Percentiles rank a stretch among this genome's conserved stretches.
phyloP scores from a whole-genome alignment of 495 filamentous ascomycete genomes.

The Aspergillus biplanus region DNA sequence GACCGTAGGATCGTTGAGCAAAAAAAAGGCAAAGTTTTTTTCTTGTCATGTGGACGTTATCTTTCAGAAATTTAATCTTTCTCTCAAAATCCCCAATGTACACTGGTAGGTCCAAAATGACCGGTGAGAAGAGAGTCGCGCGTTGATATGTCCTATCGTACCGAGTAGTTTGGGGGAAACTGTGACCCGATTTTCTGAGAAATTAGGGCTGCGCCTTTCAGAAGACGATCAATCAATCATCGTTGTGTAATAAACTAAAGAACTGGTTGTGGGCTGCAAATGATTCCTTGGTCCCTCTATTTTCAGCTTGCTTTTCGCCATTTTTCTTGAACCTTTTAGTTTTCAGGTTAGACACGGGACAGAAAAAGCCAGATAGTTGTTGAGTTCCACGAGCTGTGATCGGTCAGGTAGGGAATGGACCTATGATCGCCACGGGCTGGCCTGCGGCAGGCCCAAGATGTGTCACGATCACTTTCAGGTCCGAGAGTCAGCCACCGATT shows the following conservation, averaged over 20 bases:
- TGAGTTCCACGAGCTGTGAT: slow-evolving; percentile 16
- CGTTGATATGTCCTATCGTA: not conserved
- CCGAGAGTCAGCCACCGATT: slow-evolving; percentile 19
- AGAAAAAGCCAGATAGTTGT: slow-evolving; percentile 3
- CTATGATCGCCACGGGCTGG: slow-evolving; percentile 23
- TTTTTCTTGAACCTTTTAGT: not conserved
- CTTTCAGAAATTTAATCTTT: not conserved
- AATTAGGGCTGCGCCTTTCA: not conserved
- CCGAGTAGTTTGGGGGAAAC: not conserved
- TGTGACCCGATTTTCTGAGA: not conserved
- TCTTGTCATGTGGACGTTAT: slow-evolving; percentile 12
- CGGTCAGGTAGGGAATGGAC: slow-evolving; percentile 5
- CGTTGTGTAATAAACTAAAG: not conserved
- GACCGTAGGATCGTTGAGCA: not conserved
- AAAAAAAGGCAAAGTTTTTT: slow-evolving; percentile 6
- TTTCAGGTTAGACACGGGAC: slow-evolving; percentile 3
- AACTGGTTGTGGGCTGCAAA: not conserved
- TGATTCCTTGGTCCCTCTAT: not conserved
- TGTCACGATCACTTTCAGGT: slow-evolving; percentile 20
- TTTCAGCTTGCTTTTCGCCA: not conserved
- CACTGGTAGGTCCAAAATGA: not conserved
- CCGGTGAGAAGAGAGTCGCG: not conserved
- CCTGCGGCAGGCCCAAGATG: slow-evolving; percentile 15
- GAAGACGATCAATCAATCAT: not conserved
- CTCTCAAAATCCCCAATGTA: not conserved